These are phyloP conservation scores for Agaricus blazei DNA, from an alignment of 768 basidiomycete species.

Conservation along the genomic window DNA sequence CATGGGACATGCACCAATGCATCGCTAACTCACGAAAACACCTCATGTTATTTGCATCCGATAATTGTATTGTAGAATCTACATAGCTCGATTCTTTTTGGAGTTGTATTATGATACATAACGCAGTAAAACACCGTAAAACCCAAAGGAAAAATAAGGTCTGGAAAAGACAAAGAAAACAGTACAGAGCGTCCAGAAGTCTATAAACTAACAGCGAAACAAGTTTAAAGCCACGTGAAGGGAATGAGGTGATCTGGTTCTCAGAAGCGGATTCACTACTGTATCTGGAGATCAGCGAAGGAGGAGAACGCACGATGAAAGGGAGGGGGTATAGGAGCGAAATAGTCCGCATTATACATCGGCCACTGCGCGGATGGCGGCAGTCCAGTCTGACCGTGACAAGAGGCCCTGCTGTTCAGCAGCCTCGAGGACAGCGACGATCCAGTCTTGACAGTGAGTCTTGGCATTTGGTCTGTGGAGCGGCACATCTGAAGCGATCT, in stretches of 20 bases:
- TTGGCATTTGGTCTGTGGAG: conserved; percentile 5
- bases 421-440: conserved; percentile 7
- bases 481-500: conserved; percentile 2
- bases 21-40: conserved; percentile 2
- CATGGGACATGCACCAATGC: conserved; percentile 19
- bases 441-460: conserved; percentile 9
- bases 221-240: no score
- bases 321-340: no score
- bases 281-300: no score
- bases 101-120: conserved; percentile 4
- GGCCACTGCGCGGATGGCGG: conserved; percentile 1
- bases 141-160: conserved; percentile 1
- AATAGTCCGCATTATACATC: not conserved
- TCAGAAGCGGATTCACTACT: no score
- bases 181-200: not conserved
- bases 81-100: not conserved
- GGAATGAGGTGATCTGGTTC: no score
- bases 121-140: not conserved
- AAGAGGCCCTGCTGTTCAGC: conserved; percentile 8
- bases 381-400: conserved; percentile 5
- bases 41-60: not conserved
- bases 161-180: no score
- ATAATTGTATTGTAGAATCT: conserved; percentile 3
- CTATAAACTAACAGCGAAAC: no score
- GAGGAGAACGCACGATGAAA: no score